phyloP scores from a whole-genome alignment of 768 basidiomycete species.

The Trametes villosa region DNA sequence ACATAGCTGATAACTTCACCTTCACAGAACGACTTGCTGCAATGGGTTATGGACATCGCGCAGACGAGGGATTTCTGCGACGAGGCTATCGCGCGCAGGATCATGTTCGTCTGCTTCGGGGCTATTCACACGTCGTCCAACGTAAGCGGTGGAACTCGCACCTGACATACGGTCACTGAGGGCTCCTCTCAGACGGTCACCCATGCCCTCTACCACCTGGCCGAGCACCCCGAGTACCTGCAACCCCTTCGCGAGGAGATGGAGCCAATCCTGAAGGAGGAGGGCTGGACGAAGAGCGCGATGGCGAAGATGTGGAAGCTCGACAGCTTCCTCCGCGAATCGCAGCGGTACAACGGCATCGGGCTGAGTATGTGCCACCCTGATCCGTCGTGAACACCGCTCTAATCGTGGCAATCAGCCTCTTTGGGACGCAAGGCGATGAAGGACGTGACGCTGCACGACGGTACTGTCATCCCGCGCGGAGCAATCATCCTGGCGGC shows the following conservation, averaged over 20 bases:
- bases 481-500: constrained; percentile 26
- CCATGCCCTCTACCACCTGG: constrained; percentile 34
- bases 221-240: constrained; percentile 32
- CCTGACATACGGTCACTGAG: not conserved
- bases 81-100: constrained; percentile 33
- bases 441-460: constrained; percentile 24
- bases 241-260: constrained; percentile 37
- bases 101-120: constrained; percentile 38
- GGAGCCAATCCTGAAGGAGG: constrained; percentile 24
- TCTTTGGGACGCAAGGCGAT: constrained; percentile 18
- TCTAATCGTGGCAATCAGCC: constrained; percentile 21
- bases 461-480: constrained; percentile 28
- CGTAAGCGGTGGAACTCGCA: constrained; percentile 19
- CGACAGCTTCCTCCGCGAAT: constrained; percentile 43
- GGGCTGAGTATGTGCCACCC: constrained; percentile 26
- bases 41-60: constrained; percentile 49
- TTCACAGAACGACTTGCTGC: constrained; percentile 48
- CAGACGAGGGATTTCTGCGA: constrained; percentile 25
- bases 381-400: not conserved
- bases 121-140: constrained; percentile 39
- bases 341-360: constrained; percentile 30
- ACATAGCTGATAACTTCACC: not conserved
- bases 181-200: constrained; percentile 27
- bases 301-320: constrained; percentile 38
- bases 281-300: constrained; percentile 35